Evolutionary conservation across 192 early-diverging fungal species (phyloP).

Genomic region (Globomyces pollinis-pini): DNA sequence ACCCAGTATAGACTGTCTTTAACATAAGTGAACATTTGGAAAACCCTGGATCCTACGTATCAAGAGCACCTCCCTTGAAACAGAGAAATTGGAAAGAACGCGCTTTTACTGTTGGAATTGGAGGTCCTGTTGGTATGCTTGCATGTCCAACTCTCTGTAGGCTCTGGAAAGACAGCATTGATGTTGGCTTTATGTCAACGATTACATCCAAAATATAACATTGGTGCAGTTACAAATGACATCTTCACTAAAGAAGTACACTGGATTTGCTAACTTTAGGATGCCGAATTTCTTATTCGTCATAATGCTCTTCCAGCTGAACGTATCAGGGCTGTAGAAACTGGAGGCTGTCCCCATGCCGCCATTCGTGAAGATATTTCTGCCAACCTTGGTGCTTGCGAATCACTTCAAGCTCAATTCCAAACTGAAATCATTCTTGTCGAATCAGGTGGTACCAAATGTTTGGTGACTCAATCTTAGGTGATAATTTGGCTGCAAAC

Average conservation of each 20-base stretch:
- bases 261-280: too few species aligned
- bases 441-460: constrained; percentile 90
- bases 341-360: constrained; percentile 91
- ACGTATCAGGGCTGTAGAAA: constrained; percentile 90
- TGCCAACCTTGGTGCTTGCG: constrained; percentile 85
- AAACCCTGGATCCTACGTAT: constrained; percentile 71
- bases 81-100: constrained; percentile 84
- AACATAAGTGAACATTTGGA: constrained; percentile 90
- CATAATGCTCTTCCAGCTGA: constrained; percentile 79
- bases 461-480: constrained; percentile 49
- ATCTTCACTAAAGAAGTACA: constrained; percentile 95
- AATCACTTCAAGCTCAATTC: constrained; percentile 80
- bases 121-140: constrained; percentile 88
- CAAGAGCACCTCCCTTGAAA: constrained; percentile 60
- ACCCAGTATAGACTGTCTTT: constrained; percentile 63
- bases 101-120: constrained; percentile 91
- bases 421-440: constrained; percentile 76
- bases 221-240: constrained; percentile 94
- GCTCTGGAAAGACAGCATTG: constrained; percentile 89
- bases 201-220: constrained; percentile 70
- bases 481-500: constrained; percentile 34
- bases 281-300: constrained; percentile 89
- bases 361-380: constrained; percentile 93
- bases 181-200: constrained; percentile 83
- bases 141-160: too few species aligned